These are phyloP conservation scores for Suhomyces sp. DNA, from an alignment of 805 yeast species.

Conservation along the genomic window DNA sequence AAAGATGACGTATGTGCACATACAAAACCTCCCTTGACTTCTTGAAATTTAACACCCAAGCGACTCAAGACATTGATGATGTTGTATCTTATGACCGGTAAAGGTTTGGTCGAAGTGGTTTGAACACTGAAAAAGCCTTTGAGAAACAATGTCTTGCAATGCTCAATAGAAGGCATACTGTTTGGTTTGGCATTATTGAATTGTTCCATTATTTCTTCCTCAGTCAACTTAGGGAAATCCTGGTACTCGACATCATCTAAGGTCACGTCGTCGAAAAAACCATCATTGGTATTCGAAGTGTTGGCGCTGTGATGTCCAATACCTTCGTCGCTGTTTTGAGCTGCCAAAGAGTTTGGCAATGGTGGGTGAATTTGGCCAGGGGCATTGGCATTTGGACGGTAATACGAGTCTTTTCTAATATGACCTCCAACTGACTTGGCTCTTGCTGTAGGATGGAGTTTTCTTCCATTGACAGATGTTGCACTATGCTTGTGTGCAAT, in stretches of 20 bases:
- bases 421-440: slow-evolving; percentile 73
- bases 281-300: slow-evolving; percentile 35
- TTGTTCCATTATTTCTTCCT: slow-evolving; percentile 41
- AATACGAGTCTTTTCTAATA: slow-evolving; percentile 59
- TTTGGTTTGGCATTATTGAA: slow-evolving; percentile 61
- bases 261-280: slow-evolving; percentile 57
- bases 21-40: slow-evolving; percentile 90
- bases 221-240: slow-evolving; percentile 36
- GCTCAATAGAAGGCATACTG: slow-evolving; percentile 91
- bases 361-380: slow-evolving; percentile 34
- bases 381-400: slow-evolving; percentile 9
- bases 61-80: slow-evolving; percentile 72
- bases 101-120: slow-evolving; percentile 88
- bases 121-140: slow-evolving; percentile 94
- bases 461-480: slow-evolving; percentile 18
- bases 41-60: slow-evolving; percentile 77
- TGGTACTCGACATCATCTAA: slow-evolving; percentile 35
- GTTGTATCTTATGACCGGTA: slow-evolving; percentile 83
- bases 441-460: slow-evolving; percentile 77
- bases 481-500: slow-evolving; percentile 8
- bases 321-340: slow-evolving; percentile 46
- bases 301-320: slow-evolving; percentile 10
- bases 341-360: slow-evolving; percentile 40
- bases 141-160: slow-evolving; percentile 83
- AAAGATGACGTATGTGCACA: slow-evolving; percentile 68